Percentiles rank a stretch among this genome's conserved stretches.
Conservation (phyloP, 2,329 filamentous ascomycete species). For the Amphichorda felina region DNA sequence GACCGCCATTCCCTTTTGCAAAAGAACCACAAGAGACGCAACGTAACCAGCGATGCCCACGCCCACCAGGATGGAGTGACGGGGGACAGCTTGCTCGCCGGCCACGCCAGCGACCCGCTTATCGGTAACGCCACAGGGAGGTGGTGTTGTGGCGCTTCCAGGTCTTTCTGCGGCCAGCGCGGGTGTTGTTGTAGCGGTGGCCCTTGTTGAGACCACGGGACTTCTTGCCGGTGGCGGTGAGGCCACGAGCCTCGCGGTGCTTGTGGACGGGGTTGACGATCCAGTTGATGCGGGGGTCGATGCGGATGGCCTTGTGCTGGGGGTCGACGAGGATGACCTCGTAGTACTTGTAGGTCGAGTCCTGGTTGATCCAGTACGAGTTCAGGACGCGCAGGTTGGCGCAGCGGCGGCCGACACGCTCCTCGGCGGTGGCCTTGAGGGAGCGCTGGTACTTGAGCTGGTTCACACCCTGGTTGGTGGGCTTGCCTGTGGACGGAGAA, state of each 20-base stretch:
- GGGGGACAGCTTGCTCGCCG: no score
- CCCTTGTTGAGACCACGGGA: slow-evolving; percentile 99
- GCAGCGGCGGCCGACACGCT: slow-evolving; percentile 98
- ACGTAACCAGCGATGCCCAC: no score
- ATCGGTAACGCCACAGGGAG: slow-evolving; percentile 97
- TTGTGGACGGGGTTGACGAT: slow-evolving; percentile 99
- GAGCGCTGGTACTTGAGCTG: slow-evolving; percentile 99
- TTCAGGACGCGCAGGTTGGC: slow-evolving; percentile 99
- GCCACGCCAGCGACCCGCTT: slow-evolving; percentile 31
- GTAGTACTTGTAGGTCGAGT: slow-evolving; percentile 99
- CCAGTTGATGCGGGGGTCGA: slow-evolving; percentile 99
- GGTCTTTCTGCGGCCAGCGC: slow-evolving; percentile 95
- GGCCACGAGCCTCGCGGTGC: slow-evolving; percentile 96
- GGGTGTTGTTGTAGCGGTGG: slow-evolving; percentile 98
- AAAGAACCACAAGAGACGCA: no score
- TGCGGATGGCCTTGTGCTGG: slow-evolving; percentile 99
- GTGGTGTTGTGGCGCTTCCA: slow-evolving; percentile 99
- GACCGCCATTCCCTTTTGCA: background rate
- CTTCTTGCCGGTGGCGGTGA: slow-evolving; percentile 99
- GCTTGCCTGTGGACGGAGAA: slow-evolving; percentile 62
- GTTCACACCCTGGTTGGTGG: slow-evolving; percentile 99
- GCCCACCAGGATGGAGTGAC: no score
- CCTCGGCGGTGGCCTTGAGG: slow-evolving; percentile 93
- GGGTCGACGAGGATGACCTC: slow-evolving; percentile 99
- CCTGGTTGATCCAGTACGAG: slow-evolving; percentile 99